A percentile compares a stretch with the other conserved stretches of the same genome.
These are phyloP conservation scores for Clathrus columnatus DNA, from an alignment of 768 basidiomycete genomes.

Conservation along the genomic window DNA sequence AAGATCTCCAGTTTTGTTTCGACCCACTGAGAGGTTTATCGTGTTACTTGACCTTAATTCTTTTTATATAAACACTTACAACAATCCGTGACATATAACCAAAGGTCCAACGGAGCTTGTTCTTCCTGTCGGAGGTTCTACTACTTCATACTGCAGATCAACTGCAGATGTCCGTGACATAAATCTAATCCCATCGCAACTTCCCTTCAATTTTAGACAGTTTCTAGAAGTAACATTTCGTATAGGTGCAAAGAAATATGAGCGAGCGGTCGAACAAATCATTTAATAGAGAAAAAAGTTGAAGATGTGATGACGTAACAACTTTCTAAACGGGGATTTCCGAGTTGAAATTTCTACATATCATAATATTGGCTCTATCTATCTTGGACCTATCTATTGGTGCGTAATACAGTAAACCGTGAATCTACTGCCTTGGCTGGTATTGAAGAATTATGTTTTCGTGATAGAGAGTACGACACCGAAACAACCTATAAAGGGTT, in stretches of 20 bases:
- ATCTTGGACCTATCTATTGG: too few relatives aligned
- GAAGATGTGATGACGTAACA: too few relatives aligned
- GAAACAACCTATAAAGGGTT: not conserved
- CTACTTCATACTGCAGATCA: constrained; percentile 7
- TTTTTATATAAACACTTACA: constrained; percentile 31
- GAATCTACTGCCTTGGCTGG: too few relatives aligned
- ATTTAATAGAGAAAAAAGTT: not conserved
- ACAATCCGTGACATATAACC: constrained; percentile 55
- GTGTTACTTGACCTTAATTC: not conserved
- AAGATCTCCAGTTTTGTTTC: constrained; percentile 82
- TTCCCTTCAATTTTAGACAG: not conserved
- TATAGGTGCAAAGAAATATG: too few relatives aligned
- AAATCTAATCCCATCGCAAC: not conserved
- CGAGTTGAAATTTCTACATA: too few relatives aligned
- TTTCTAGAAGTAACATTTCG: not conserved
- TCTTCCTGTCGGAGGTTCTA: not conserved
- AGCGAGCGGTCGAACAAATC: not conserved
- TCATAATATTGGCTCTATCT: too few relatives aligned
- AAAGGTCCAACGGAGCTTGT: constrained; percentile 24
- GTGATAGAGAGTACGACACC: not conserved
- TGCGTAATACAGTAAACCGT: too few relatives aligned
- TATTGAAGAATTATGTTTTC: too few relatives aligned
- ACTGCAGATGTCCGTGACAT: not conserved
- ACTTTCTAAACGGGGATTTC: too few relatives aligned
- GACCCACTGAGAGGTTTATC: constrained; percentile 48